Base-by-base conservation (phyloP, 1,139 yeast species). In the Suhomyces coccinellae region DNA sequence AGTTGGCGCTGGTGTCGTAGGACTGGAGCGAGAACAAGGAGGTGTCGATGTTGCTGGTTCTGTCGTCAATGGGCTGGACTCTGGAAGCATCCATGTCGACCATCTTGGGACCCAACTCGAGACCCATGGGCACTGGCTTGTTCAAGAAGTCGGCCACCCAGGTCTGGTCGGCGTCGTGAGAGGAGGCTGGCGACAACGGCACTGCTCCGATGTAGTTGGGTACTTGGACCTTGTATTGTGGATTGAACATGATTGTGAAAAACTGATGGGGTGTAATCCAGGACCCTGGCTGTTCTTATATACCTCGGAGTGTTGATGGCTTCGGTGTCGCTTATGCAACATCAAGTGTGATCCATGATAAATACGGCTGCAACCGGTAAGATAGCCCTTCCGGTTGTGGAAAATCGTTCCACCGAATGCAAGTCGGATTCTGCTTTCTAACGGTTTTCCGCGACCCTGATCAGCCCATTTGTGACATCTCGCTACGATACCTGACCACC, bases 141-240 rank as follows among this genome's bases (percentile, higher is more conserved):
- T 33, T 33, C 17, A 33, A n/a, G 29, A 33, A 47, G 10, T 57
- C 61, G 44, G 53, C 52, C 35, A 58, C 54, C 66, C 66, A 62
- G 28, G 50, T 48, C 32, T 56, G 56, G n/a, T 45, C 45, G 15
- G 41, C 44, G 15, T 44, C 49, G 27, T 47, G 40, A 9, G 44
- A 39, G 9, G 55, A 47, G 11, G 48, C 47, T 6, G 59, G 61
- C 4, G 57, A 51, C 31, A 58, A 51, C 17, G 59, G 55, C 11
- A 49, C 56, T 5, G 34, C 39, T 9, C 9, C 53, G 45, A 31
- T 35, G 20, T 35, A 37, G 33, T 33, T 36, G 20, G 37, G 26
- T 13, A 27, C 26, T 11, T 31, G 29, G 17, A 38, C 34, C 16
- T 42, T 33, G 36, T 33, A 34, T 13, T 26, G 20, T 31, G 15